Evolutionary conservation across 306 rosid species (phyloP).

Genomic region (Casuarina cunninghamiana): DNA sequence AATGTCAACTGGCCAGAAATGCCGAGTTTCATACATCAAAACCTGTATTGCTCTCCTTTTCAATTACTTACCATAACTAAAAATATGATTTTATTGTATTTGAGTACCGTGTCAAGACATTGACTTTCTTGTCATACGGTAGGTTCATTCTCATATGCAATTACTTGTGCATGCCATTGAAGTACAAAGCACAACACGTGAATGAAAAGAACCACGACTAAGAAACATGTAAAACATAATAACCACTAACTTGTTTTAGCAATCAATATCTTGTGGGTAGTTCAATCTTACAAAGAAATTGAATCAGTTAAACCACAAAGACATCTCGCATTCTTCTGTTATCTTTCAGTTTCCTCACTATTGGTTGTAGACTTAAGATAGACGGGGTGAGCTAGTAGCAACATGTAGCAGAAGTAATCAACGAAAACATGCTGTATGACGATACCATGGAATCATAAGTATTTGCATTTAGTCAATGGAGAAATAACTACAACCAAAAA

Average conservation of each 20-base stretch:
- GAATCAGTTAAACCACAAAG: neutral
- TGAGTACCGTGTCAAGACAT: neutral
- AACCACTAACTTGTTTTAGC: neutral
- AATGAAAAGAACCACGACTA: neutral
- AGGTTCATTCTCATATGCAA: neutral
- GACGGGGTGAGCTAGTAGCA: neutral
- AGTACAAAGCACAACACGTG: neutral
- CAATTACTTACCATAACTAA: neutral
- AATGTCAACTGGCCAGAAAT: neutral
- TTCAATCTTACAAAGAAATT: neutral
- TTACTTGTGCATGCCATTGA: neutral
- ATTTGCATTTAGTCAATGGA: constrained; percentile 5
- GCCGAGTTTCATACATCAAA: neutral
- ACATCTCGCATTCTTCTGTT: neutral
- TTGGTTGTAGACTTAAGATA: neutral
- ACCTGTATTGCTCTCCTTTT: neutral
- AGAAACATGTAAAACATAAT: neutral
- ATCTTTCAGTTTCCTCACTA: constrained; percentile 7
- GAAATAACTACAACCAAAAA: constrained; percentile 5
- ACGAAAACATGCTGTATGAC: neutral
- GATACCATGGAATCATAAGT: neutral
- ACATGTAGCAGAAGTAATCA: neutral
- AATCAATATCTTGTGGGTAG: neutral
- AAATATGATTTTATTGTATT: neutral
- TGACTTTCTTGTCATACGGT: neutral